These are phyloP conservation scores for Syncephalis plumigaleata DNA, from an alignment of 371 early-diverging fungal species.

Conservation along the genomic window DNA sequence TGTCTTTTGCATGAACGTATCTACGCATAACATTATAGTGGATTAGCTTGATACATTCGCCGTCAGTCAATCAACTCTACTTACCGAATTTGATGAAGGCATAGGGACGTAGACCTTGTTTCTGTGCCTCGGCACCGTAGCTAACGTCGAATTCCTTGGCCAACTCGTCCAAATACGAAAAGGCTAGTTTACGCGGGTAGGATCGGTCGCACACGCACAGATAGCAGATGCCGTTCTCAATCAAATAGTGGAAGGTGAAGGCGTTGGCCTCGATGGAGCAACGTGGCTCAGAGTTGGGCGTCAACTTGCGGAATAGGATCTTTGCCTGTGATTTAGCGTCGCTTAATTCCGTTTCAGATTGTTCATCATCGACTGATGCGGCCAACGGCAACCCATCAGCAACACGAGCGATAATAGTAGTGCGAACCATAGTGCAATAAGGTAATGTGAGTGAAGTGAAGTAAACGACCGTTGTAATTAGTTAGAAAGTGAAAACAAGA, in stretches of 20 bases:
- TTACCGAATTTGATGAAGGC: slow-evolving; percentile 91
- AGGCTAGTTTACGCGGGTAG: slow-evolving; percentile 93
- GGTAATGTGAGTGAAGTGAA: too few relatives aligned
- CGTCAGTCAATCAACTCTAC: too few relatives aligned
- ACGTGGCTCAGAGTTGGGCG: slow-evolving; percentile 66
- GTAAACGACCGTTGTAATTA: too few relatives aligned
- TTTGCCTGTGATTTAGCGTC: slow-evolving; percentile 91
- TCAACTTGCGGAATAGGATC: slow-evolving; percentile 70
- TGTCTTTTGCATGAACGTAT: slow-evolving; percentile 92
- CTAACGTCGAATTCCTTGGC: slow-evolving; percentile 84
- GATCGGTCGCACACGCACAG: slow-evolving; percentile 82
- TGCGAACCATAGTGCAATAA: slow-evolving; percentile 55
- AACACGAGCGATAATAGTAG: slow-evolving; percentile 87
- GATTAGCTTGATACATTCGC: too few relatives aligned
- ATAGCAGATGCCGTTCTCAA: slow-evolving; percentile 86
- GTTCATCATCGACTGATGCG: slow-evolving; percentile 94
- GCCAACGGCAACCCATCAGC: slow-evolving; percentile 90
- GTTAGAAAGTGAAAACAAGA: too few relatives aligned
- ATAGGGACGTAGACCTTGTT: slow-evolving; percentile 79
- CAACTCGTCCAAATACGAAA: slow-evolving; percentile 85
- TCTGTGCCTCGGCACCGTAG: slow-evolving; percentile 76
- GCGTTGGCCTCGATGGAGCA: slow-evolving; percentile 90
- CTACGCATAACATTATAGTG: slow-evolving; percentile 24
- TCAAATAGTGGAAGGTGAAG: slow-evolving; percentile 84
- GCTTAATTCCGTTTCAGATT: slow-evolving; percentile 61